Evolutionary conservation across 805 yeast genomes (phyloP), one percentile per base, ranked within the genome.

Genomic region (Candida sphagnicola): DNA sequence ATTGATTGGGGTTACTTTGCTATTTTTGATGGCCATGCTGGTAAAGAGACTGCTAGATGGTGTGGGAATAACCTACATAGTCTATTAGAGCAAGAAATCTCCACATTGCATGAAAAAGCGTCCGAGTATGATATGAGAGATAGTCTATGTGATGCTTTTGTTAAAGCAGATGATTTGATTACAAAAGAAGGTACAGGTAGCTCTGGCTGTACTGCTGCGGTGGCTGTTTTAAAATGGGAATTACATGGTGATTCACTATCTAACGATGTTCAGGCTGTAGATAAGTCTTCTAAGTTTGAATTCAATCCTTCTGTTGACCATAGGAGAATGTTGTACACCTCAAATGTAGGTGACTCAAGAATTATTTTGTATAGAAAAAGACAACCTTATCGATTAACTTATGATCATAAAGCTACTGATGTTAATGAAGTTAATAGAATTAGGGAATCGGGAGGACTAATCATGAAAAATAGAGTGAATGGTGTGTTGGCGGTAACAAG

Each of bases 1-100:
- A 67, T 84, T 21, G 96, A 89, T 57, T 85, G 95, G 84, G 98
- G 96, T 2, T 91, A 86, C 57, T 89, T 91, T 73, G 98, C 95
- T 13, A 75, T 91, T 1, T 91, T 89, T 62, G 99, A 91, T 61
- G 99, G 99, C 8, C 99, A 91, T 63, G 98, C 98, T 2, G 99
- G 99, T 16, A 80, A 80, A 39, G 87, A 80, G 48, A 83, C 95
- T 6, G 95, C 99, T 1, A 78, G 91, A 51, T 90, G 95, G 95
- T 89, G 97, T 65, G 95, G 96, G 0, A 80, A 86, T 45, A 80
- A 85, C 51, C 60, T 91, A 41, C 97, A 91, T 56, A 67, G 79
- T 17, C 62, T 84, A 21, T 57, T 85, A 31, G 88, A 82, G 48
- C 74, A 74, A 38, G 74, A 72, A 38, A 72, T 88, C 15, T 26